Conservation (phyloP, 345 rosid species). For the Arabidopsis thaliana region DNA sequence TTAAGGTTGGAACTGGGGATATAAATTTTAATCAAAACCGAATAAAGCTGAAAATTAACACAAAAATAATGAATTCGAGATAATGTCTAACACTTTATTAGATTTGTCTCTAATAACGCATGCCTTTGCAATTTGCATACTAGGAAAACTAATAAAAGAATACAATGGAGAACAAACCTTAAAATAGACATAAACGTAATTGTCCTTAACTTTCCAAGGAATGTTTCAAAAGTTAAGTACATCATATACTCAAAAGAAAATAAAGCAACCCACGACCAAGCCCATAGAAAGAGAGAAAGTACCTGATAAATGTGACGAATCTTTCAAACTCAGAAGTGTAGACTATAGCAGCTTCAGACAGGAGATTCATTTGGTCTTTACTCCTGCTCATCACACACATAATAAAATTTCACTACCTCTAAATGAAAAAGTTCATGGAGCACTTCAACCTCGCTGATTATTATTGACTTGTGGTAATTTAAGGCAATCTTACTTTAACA, state of each 20-base stretch:
- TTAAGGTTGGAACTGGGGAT: background rate
- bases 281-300: slow-evolving; percentile 34
- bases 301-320: slow-evolving; percentile 82
- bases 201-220: background rate
- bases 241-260: slow-evolving; percentile 16
- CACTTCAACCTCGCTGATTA: slow-evolving; percentile 8
- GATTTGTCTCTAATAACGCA: slow-evolving; percentile 4
- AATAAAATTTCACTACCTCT: slow-evolving; percentile 35
- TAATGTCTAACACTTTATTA: slow-evolving; percentile 1
- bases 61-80: background rate
- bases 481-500: slow-evolving; percentile 12
- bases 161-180: slow-evolving; percentile 21
- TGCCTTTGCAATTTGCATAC: slow-evolving; percentile 13
- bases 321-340: slow-evolving; percentile 81
- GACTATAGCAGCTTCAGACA: slow-evolving; percentile 75
- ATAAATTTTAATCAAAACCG: background rate
- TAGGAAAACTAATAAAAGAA: slow-evolving; percentile 13
- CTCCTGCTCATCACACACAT: slow-evolving; percentile 54
- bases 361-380: slow-evolving; percentile 56
- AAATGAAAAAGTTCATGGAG: slow-evolving; percentile 18
- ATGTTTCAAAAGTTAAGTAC: slow-evolving; percentile 19
- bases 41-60: background rate
- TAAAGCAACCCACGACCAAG: slow-evolving; percentile 19
- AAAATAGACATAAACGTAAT: background rate
- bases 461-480: slow-evolving; percentile 24